A percentile compares a stretch with the other conserved stretches of the same genome.
Conservation (phyloP, 2,329 filamentous ascomycete genomes). For the Xylariales sp. region DNA sequence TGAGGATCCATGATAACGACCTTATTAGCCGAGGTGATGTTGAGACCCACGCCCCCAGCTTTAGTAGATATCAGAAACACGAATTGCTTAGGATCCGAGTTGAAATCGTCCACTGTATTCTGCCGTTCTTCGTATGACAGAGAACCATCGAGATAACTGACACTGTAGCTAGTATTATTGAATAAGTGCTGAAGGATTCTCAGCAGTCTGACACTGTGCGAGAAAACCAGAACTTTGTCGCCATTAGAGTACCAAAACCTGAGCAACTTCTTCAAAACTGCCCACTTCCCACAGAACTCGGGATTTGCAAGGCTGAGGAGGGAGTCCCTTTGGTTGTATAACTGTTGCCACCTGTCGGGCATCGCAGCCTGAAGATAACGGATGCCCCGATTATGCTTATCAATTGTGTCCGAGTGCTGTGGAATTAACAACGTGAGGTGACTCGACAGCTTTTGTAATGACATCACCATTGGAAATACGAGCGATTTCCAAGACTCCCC, state of each 20-base stretch:
- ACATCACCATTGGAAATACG: conserved; percentile 81
- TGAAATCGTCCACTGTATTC: conserved; percentile 82
- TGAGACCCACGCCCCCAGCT: conserved; percentile 88
- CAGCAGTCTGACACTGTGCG: conserved; percentile 81
- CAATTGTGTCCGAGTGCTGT: conserved; percentile 52
- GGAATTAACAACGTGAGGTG: conserved; percentile 89
- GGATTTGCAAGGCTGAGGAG: conserved; percentile 79
- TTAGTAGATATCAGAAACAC: conserved; percentile 94
- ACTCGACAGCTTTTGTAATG: conserved; percentile 83
- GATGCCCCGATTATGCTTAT: conserved; percentile 75
- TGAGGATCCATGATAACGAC: conserved; percentile 96
- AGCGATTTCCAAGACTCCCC: conserved; percentile 67
- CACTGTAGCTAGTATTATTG: conserved; percentile 80
- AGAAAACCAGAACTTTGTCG: conserved; percentile 94
- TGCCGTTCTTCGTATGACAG: conserved; percentile 81
- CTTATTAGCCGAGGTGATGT: conserved; percentile 97
- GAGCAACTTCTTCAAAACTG: conserved; percentile 78
- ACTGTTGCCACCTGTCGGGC: conserved; percentile 67
- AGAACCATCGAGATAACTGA: conserved; percentile 84
- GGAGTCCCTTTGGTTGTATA: conserved; percentile 72
- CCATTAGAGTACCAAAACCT: conserved; percentile 85
- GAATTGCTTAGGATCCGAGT: conserved; percentile 79
- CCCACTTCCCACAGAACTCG: conserved; percentile 96
- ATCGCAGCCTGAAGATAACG: conserved; percentile 68
- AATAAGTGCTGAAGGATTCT: conserved; percentile 83